Conservation (phyloP, 2,329 filamentous ascomycete species). For the Bipolaris sorokiniana region DNA sequence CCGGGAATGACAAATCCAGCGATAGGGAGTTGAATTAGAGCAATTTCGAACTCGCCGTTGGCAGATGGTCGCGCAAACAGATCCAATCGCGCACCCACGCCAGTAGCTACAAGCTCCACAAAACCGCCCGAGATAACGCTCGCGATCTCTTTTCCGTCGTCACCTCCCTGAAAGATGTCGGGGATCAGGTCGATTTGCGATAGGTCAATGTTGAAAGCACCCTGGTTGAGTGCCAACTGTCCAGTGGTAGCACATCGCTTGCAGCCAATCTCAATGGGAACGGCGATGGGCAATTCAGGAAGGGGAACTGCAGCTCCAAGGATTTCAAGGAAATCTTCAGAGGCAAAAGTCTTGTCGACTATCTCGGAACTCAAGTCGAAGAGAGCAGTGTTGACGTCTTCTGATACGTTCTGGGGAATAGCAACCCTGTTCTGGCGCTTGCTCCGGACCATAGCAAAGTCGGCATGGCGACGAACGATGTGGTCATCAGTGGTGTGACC, state of each 20-base stretch:
- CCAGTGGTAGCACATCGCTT: conserved; percentile 46
- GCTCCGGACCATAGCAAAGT: conserved; percentile 28
- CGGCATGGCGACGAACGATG: conserved; percentile 35
- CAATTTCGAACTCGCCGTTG: conserved; percentile 31
- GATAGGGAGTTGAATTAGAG: conserved; percentile 35
- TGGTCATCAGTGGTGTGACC: conserved; percentile 42
- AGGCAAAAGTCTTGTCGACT: conserved; percentile 34
- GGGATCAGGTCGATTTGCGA: conserved; percentile 33
- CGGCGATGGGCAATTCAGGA: conserved; percentile 28
- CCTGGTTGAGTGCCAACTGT: conserved; percentile 38
- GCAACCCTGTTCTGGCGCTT: conserved; percentile 26
- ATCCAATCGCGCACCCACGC: conserved; percentile 44
- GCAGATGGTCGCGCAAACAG: conserved; percentile 37
- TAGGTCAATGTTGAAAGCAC: conserved; percentile 36
- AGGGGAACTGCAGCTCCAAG: conserved; percentile 19
- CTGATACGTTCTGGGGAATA: conserved; percentile 31
- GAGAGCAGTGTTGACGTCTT: conserved; percentile 24
- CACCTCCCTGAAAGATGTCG: conserved; percentile 31
- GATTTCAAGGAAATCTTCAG: conserved; percentile 24
- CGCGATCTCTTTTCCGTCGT: conserved; percentile 32
- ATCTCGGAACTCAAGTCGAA: conserved; percentile 34
- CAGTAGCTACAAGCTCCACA: conserved; percentile 40
- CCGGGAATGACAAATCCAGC: conserved; percentile 45
- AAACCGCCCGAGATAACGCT: conserved; percentile 44
- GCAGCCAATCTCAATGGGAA: conserved; percentile 39